Conservation (phyloP, 345 rosid genomes). For the Rhodamnia argentea region DNA sequence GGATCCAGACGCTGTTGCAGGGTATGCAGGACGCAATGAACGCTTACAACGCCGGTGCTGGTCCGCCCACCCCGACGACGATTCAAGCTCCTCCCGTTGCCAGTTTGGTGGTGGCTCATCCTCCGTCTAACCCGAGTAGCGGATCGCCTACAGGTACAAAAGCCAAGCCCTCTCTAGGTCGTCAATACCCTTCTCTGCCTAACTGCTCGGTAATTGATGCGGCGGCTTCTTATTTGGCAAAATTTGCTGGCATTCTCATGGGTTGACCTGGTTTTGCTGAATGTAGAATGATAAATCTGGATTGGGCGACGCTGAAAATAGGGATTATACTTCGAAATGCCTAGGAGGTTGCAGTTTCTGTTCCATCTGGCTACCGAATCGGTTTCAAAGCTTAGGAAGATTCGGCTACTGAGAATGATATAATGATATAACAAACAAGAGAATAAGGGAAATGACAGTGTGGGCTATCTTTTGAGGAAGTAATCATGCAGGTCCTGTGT, state of each 20-base stretch:
- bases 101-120: constrained; percentile 1
- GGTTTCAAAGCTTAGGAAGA: neutral
- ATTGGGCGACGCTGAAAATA: neutral
- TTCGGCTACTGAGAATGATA: neutral
- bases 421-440: neutral
- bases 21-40: constrained; percentile 76
- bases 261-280: neutral
- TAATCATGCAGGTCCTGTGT: neutral
- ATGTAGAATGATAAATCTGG: neutral
- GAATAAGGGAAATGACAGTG: neutral
- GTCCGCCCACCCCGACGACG: constrained; percentile 15
- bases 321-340: neutral
- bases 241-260: neutral
- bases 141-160: constrained; percentile 28
- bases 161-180: neutral
- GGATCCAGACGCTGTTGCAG: constrained; percentile 55
- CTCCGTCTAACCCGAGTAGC: constrained; percentile 8
- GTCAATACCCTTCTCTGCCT: neutral
- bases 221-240: neutral
- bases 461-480: neutral
- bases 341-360: neutral
- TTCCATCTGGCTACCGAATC: neutral
- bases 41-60: constrained; percentile 34
- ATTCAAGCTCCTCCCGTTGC: constrained; percentile 11
- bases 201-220: neutral